Conservation (phyloP, 2,329 filamentous ascomycete species). For the Alternaria incomplexa region DNA sequence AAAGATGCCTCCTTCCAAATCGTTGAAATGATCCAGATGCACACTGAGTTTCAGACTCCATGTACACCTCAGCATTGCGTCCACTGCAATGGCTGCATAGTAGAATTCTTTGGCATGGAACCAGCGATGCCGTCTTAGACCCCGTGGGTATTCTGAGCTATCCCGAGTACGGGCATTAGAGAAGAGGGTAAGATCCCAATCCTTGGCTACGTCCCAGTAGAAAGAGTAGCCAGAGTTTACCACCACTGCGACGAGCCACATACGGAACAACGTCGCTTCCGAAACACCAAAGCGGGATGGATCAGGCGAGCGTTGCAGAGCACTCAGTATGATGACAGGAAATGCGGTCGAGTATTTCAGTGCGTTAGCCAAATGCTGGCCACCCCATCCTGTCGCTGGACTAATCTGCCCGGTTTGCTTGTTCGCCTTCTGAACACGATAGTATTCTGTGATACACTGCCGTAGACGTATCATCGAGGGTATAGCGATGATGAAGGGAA, state of each 20-base stretch:
- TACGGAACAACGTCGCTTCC: conserved; percentile 61
- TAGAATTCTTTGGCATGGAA: conserved; percentile 78
- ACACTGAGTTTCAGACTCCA: conserved; percentile 90
- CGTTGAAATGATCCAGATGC: conserved; percentile 81
- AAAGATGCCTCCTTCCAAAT: conserved; percentile 89
- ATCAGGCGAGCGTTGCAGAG: conserved; percentile 71
- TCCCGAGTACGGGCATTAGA: conserved; percentile 63
- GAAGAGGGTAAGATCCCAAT: conserved; percentile 94
- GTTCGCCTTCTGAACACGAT: conserved; percentile 68
- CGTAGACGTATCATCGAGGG: conserved; percentile 86
- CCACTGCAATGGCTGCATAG: conserved; percentile 78
- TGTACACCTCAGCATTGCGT: conserved; percentile 83
- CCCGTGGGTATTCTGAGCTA: conserved; percentile 73
- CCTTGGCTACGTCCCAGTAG: conserved; percentile 96
- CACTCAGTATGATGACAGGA: conserved; percentile 82
- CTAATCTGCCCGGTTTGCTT: conserved; percentile 47
- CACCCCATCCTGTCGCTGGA: conserved; percentile 70
- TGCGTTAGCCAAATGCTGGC: conserved; percentile 90
- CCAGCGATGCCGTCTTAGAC: conserved; percentile 74
- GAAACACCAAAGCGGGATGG: conserved; percentile 59
- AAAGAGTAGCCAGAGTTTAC: conserved; percentile 94
- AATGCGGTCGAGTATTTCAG: conserved; percentile 94
- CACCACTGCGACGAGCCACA: conserved; percentile 72
- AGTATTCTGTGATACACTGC: conserved; percentile 90
- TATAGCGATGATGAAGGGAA: conserved; percentile 82